A percentile compares a stretch with the other conserved stretches of the same genome.
phyloP scores from a whole-genome alignment of 2,329 filamentous ascomycete genomes.

The Pseudogymnoascus sp. region DNA sequence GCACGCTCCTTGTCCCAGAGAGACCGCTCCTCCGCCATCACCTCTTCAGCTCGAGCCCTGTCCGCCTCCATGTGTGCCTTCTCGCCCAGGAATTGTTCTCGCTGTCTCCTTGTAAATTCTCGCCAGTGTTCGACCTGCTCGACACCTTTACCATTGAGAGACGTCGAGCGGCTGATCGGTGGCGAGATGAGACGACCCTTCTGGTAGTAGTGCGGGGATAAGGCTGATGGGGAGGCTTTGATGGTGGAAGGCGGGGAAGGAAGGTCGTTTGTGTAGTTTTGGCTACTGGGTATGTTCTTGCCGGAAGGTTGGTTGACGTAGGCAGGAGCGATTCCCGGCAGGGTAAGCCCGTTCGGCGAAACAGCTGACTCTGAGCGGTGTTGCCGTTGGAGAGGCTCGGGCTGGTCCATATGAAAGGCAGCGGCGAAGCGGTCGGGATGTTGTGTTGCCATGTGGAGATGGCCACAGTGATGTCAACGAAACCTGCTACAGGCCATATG shows the following conservation, averaged over 20 bases:
- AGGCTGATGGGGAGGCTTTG: background rate
- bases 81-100: constrained; percentile 25
- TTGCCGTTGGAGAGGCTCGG: background rate
- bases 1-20: constrained; percentile 27
- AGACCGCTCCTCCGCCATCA: constrained; percentile 26
- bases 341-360: background rate
- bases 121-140: constrained; percentile 25
- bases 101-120: constrained; percentile 23
- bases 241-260: constrained; percentile 5
- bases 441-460: background rate
- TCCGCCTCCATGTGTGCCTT: constrained; percentile 26
- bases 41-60: constrained; percentile 22
- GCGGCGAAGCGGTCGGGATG: background rate
- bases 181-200: constrained; percentile 1
- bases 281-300: background rate
- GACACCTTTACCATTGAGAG: constrained; percentile 7
- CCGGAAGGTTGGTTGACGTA: background rate
- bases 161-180: background rate
- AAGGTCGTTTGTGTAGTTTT: constrained; percentile 1
- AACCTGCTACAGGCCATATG: background rate
- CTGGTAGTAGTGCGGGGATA: constrained; percentile 5
- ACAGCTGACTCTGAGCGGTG: background rate
- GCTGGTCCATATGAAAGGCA: background rate
- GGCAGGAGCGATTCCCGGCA: background rate
- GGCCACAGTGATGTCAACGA: background rate